phyloP scores from a whole-genome alignment of 176 grass and related monocot genomes.

The Otatea glauca region DNA sequence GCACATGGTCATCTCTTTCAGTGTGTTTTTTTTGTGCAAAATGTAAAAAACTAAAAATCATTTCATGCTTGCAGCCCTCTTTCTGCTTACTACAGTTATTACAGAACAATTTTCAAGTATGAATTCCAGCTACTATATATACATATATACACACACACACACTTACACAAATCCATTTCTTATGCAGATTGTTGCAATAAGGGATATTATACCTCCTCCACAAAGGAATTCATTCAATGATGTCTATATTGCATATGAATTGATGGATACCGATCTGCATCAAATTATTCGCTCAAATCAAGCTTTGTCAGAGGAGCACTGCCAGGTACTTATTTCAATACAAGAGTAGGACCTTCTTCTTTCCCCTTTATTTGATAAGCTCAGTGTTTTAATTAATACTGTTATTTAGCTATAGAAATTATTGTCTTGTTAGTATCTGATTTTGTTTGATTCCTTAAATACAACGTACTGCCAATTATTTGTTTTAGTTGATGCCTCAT shows the following conservation, averaged over 20 bases:
- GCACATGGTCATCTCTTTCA: not conserved
- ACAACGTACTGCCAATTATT: not conserved
- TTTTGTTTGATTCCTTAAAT: not conserved
- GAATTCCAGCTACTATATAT: not conserved
- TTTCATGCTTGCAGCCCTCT: not conserved
- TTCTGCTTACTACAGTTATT: slow-evolving; percentile 15
- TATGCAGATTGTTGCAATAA: slow-evolving; percentile 95
- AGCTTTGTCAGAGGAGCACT: slow-evolving; percentile 97
- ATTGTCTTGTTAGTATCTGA: not conserved
- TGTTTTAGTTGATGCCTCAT: slow-evolving; percentile 18
- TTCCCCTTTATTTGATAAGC: not conserved
- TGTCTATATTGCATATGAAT: slow-evolving; percentile 95
- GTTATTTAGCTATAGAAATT: not conserved
- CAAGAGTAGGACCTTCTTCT: not conserved
- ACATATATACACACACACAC: too few species aligned
- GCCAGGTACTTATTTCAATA: slow-evolving; percentile 65
- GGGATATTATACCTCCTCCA: slow-evolving; percentile 92
- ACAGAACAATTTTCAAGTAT: slow-evolving; percentile 7
- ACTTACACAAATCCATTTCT: slow-evolving; percentile 15
- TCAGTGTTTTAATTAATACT: not conserved
- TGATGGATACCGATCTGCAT: slow-evolving; percentile 99
- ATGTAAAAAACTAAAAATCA: not conserved
- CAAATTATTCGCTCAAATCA: slow-evolving; percentile 99
- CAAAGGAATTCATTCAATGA: slow-evolving; percentile 83
- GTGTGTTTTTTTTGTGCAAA: slow-evolving; percentile 6